Conservation (phyloP, 2,329 filamentous ascomycete genomes). For the Stagonosporopsis vannaccii region DNA sequence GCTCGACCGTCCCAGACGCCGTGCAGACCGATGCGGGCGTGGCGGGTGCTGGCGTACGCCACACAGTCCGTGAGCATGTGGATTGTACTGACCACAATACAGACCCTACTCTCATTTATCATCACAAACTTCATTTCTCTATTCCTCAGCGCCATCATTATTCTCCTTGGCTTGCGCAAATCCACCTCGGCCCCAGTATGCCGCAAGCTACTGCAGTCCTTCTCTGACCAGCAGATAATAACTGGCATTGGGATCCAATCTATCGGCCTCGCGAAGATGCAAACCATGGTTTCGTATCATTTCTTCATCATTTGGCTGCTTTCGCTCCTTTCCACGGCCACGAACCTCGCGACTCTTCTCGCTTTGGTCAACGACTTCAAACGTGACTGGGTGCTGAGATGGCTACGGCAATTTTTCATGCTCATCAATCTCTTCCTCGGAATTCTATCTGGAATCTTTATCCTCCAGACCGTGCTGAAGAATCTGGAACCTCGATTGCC, state of each 20-base stretch:
- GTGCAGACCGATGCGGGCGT: constrained; percentile 64
- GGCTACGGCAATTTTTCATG: constrained; percentile 72
- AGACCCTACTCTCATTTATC: constrained; percentile 70
- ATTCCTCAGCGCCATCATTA: constrained; percentile 62
- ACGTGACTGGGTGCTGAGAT: constrained; percentile 70
- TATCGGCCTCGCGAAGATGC: constrained; percentile 67
- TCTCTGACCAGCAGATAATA: constrained; percentile 73
- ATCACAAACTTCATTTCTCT: constrained; percentile 68
- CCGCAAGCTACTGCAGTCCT: constrained; percentile 69
- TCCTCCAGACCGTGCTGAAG: constrained; percentile 63
- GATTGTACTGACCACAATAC: neutral
- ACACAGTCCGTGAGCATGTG: neutral
- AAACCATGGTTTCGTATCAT: constrained; percentile 69
- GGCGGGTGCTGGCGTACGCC: constrained; percentile 63
- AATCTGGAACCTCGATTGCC: constrained; percentile 63
- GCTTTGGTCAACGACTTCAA: constrained; percentile 71
- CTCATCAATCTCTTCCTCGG: constrained; percentile 68
- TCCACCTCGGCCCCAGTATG: constrained; percentile 60
- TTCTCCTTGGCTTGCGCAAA: constrained; percentile 61
- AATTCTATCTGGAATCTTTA: constrained; percentile 63
- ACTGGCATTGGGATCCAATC: constrained; percentile 73
- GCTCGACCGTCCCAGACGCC: constrained; percentile 54
- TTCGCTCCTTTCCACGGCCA: constrained; percentile 68
- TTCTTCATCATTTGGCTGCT: constrained; percentile 77
- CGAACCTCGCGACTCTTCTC: constrained; percentile 70